phyloP scores from a whole-genome alignment of 75 land plant species.

The Pseudotsuga menziesii region DNA sequence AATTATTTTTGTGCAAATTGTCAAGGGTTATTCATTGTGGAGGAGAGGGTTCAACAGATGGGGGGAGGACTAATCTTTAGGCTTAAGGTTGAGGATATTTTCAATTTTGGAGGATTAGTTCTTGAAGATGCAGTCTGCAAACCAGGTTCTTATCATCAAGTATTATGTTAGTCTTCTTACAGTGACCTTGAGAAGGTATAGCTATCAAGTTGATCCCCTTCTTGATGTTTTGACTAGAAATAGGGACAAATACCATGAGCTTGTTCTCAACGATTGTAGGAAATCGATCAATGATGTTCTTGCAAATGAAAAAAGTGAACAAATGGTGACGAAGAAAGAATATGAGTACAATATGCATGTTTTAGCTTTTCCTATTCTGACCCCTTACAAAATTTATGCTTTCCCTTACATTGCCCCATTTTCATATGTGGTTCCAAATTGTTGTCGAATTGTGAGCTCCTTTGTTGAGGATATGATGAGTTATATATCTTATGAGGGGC shows the following conservation, averaged over 20 bases:
- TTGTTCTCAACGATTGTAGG: constrained; percentile 74
- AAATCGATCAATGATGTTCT: constrained; percentile 55
- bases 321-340: too few species aligned
- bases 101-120: constrained; percentile 82
- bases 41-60: constrained; percentile 32
- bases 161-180: constrained; percentile 92
- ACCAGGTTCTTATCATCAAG: constrained; percentile 80
- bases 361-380: constrained; percentile 65
- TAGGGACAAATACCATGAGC: constrained; percentile 89
- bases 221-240: constrained; percentile 70
- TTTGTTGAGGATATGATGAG: constrained; percentile 84
- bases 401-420: constrained; percentile 97
- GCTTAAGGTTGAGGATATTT: constrained; percentile 62
- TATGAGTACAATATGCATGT: constrained; percentile 77
- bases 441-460: constrained; percentile 72
- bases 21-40: too few species aligned
- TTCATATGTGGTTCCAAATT: constrained; percentile 83
- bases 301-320: constrained; percentile 80
- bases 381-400: constrained; percentile 77
- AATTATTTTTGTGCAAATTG: too few species aligned
- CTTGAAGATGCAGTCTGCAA: constrained; percentile 71
- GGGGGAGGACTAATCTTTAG: constrained; percentile 64
- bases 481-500: constrained; percentile 77
- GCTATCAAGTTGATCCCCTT: constrained; percentile 68
- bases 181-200: constrained; percentile 74